Percentiles rank a stretch among this genome's conserved stretches.
phyloP scores from a whole-genome alignment of 371 early-diverging fungal genomes.

The Syncephalastrum contaminatum region DNA sequence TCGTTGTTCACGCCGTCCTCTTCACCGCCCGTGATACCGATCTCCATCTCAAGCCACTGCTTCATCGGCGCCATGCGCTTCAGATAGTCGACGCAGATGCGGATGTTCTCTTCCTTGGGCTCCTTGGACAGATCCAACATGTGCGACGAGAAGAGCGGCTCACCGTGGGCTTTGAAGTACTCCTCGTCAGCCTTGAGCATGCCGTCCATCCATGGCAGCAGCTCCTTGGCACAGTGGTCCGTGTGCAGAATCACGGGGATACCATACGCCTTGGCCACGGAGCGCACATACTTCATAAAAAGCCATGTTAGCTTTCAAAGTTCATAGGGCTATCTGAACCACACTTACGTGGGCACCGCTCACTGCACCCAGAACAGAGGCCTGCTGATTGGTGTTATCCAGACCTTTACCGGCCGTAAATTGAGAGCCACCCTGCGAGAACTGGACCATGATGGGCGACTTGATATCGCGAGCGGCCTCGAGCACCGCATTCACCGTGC shows the following conservation, averaged over 20 bases:
- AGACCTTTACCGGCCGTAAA: conserved; percentile 91
- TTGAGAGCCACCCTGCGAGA: conserved; percentile 89
- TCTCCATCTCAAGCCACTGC: conserved; percentile 90
- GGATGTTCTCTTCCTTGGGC: conserved; percentile 86
- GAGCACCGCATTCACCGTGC: conserved; percentile 85
- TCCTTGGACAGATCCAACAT: conserved; percentile 93
- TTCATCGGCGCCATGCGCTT: conserved; percentile 83
- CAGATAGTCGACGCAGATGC: conserved; percentile 81
- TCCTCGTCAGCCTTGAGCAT: conserved; percentile 89
- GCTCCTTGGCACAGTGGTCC: conserved; percentile 94
- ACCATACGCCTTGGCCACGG: conserved; percentile 86
- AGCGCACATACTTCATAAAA: conserved; percentile 66
- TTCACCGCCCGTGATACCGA: conserved; percentile 93
- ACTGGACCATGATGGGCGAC: conserved; percentile 88
- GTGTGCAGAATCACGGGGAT: conserved; percentile 87
- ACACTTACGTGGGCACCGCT: conserved; percentile 75
- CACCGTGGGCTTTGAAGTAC: conserved; percentile 85
- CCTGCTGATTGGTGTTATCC: conserved; percentile 81
- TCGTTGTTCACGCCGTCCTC: conserved; percentile 93
- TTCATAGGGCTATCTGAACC: not conserved
- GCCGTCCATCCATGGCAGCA: conserved; percentile 90
- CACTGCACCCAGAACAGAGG: conserved; percentile 84
- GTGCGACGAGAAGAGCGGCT: conserved; percentile 94
- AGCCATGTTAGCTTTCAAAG: not conserved
- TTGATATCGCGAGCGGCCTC: conserved; percentile 90